Conservation (phyloP, 805 yeast genomes). For the Wickerhamiella azymoides region DNA sequence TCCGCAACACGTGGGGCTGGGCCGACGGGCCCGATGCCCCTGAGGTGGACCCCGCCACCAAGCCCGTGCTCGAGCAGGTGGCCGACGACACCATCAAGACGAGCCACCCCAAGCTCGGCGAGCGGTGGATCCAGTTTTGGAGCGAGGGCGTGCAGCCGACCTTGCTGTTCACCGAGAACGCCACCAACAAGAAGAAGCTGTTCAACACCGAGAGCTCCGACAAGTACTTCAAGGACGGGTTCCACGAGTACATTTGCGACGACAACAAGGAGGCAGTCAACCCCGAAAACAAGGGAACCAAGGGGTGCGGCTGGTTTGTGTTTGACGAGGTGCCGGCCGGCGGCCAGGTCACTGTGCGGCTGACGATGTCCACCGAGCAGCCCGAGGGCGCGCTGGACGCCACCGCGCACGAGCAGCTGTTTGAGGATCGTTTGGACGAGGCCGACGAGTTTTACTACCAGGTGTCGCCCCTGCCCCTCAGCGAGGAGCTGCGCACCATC, state of each 20-base stretch:
- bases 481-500: constrained; percentile 63
- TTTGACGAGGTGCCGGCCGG: constrained; percentile 76
- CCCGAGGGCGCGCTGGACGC: constrained; percentile 39
- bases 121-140: constrained; percentile 42
- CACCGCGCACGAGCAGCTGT: constrained; percentile 52
- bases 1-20: constrained; percentile 93
- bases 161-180: constrained; percentile 78
- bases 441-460: constrained; percentile 91
- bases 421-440: constrained; percentile 63
- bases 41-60: constrained; percentile 2
- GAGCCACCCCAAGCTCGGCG: constrained; percentile 57
- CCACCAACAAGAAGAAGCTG: constrained; percentile 57
- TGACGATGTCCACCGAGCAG: constrained; percentile 30
- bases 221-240: constrained; percentile 70
- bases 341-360: constrained; percentile 73
- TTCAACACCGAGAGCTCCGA: constrained; percentile 43
- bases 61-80: constrained; percentile 29
- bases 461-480: constrained; percentile 69
- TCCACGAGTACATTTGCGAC: constrained; percentile 68
- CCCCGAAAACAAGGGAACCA: constrained; percentile 62
- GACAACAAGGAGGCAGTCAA: constrained; percentile 48
- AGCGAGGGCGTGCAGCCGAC: constrained; percentile 57
- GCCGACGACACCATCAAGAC: constrained; percentile 39
- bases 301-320: constrained; percentile 69
- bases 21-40: constrained; percentile 34